phyloP scores from a whole-genome alignment of 768 basidiomycete genomes.

The Nidularia pulvinata region DNA sequence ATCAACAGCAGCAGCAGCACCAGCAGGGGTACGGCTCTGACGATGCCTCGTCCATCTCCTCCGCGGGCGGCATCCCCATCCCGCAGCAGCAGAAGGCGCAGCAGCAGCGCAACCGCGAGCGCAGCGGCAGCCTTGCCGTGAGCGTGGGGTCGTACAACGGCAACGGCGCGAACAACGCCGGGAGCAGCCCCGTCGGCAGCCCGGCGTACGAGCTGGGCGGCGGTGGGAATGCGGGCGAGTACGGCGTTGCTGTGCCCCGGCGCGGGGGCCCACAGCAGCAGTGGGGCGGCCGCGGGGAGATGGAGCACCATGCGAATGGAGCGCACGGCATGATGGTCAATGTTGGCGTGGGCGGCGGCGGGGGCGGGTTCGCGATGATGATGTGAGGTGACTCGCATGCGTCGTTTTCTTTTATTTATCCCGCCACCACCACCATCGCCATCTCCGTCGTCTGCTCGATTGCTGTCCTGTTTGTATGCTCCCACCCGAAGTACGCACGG shows the following conservation, averaged over 20 bases:
- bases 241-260: background rate
- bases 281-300: background rate
- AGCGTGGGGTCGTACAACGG: background rate
- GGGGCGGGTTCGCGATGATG: background rate
- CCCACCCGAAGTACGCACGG: too few species aligned
- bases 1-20: conserved; percentile 11
- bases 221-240: background rate
- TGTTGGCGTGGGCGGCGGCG: background rate
- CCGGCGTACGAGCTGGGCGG: conserved; percentile 1
- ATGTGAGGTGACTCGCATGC: background rate
- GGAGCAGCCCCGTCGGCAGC: background rate
- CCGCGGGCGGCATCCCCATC: background rate
- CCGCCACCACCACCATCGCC: background rate
- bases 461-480: background rate
- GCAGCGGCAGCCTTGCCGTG: background rate
- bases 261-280: background rate
- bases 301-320: background rate
- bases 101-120: background rate
- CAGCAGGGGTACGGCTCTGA: conserved; percentile 8
- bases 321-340: background rate
- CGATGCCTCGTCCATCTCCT: background rate
- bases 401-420: background rate
- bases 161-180: background rate
- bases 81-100: background rate
- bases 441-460: background rate